A percentile compares a stretch with the other conserved stretches of the same genome.
These are phyloP conservation scores for Colletotrichum sp. DNA, from an alignment of 2,329 filamentous ascomycete genomes.

Conservation along the genomic window DNA sequence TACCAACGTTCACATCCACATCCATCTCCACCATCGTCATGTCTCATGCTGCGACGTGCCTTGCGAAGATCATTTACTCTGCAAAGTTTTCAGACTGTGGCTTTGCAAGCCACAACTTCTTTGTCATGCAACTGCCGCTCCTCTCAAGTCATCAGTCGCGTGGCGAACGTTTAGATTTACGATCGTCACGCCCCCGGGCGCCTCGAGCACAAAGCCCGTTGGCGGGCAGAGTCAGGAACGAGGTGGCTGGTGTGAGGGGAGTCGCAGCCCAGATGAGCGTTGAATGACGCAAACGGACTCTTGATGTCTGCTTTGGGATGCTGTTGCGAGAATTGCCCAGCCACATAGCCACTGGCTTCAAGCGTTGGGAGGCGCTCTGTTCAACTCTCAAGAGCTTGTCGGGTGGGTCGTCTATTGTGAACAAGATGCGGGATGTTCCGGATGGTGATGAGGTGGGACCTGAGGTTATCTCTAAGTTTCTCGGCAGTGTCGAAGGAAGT, in stretches of 20 bases:
- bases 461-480: neutral
- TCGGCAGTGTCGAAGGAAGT: neutral
- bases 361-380: neutral
- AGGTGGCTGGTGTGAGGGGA: neutral
- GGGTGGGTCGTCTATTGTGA: neutral
- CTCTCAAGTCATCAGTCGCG: neutral
- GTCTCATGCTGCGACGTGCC: neutral
- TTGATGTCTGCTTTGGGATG: neutral
- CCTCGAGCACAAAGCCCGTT: neutral
- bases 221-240: neutral
- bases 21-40: neutral
- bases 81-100: neutral
- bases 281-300: neutral
- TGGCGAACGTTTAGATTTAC: neutral
- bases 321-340: neutral
- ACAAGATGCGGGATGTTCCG: neutral
- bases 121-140: neutral
- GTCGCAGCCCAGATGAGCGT: neutral
- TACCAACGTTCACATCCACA: neutral
- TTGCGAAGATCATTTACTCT: neutral
- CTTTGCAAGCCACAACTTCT: neutral
- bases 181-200: neutral
- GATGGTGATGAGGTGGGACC: neutral
- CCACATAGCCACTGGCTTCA: neutral
- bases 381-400: neutral